Base-by-base conservation (phyloP, 202 grass and related monocot genomes). In the Thinopyrum obtusiflorum region DNA sequence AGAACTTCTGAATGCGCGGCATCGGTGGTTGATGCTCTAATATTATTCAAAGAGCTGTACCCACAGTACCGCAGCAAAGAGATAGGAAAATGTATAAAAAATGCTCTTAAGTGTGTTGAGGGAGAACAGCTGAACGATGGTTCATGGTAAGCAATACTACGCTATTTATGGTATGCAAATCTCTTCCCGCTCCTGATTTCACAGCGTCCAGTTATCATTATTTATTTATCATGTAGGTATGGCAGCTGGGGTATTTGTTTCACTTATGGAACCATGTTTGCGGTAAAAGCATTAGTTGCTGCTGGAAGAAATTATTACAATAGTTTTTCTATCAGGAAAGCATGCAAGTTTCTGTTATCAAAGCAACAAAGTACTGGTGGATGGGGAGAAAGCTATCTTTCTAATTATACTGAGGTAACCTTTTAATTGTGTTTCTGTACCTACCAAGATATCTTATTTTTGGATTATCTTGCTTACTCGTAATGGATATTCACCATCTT, bases 361-460 rank as follows among this genome's bases (percentile, higher is more conserved):
- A 90, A 90, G n/a, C 84, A 90, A 12, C 39, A 83, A 1, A 15
- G 10, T 17, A 67, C 74, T 2, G 84, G 84, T 33, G 88, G 88
- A 17, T 90, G 88, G 88, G 88, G 88, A 9, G 88, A 90, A 35
- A 79, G 80, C 27, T 79, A 87, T 23, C 9, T 86, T 24, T 86
- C 77, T 35, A 53, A 13, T 60, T 25, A 21, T 17, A 79, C 12
- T 23, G 37, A 49, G 84, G 84, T 86, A 69, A 9, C 37, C 37
- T 10, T 40, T 40, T 10, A 40, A 40, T 10, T 40, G 9, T 40
- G 37, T 40, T 33, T 40, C 8, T 40, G 9, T 40, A 40, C 37
- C 37, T 40, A 40, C 8, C 37, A 9, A 40, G 9, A 40, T 40
- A 2, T 40, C 37, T 40, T 40, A 40, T 9, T 37, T 37, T 37